Base-by-base conservation (phyloP, 768 basidiomycete species). In the Phylloporus scabripes region DNA sequence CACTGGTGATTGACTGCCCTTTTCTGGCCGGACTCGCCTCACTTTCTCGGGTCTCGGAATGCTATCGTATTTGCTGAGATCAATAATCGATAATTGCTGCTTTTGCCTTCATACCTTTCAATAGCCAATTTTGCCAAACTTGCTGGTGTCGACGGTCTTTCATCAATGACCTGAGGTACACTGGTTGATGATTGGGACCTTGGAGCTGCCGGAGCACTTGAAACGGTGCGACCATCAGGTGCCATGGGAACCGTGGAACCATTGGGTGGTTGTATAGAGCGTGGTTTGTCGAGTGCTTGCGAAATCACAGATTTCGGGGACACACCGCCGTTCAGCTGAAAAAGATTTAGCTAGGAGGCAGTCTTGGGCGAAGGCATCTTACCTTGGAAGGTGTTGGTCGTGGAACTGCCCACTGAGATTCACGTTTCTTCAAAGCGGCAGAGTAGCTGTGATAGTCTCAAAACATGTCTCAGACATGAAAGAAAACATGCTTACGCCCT, bases 31-130 rank as follows among this genome's bases (percentile, higher is more conserved):
- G 18, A 79, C 68, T 18, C 87, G 74, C 65, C 80, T 86, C 50
- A 89, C 83, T 29, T 87, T 85, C 61, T 88, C 85, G n/a, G 87
- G 87, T 41, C 85, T 72, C 20, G 85, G 87, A 40, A 89, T 76
- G 60, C 87, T 89, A 53, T 28, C 26, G 26, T 28, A 28, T 20
- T 38, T 51, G 21, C 8, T 23, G 33, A 40, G 24, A 53, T 46
- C 21, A 29, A 42, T 12, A 34, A 8, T 41, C 18, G 7, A 48
- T 24, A 26, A 28, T 0, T 42, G 28, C 43, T 21, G 32, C 32
- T 0, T 39, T 28, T 10, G 45, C 34, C 37, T 42, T 4, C 65
- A 50, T 69, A 86, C 85, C 82, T 85, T 50, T 86, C 84, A 60
- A 87, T 77, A 1, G 82, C 75, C 46, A 79, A 58, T 60, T 83